Evolutionary conservation across 2,329 filamentous ascomycete genomes (phyloP).

Genomic region (Scytalidium sp.): DNA sequence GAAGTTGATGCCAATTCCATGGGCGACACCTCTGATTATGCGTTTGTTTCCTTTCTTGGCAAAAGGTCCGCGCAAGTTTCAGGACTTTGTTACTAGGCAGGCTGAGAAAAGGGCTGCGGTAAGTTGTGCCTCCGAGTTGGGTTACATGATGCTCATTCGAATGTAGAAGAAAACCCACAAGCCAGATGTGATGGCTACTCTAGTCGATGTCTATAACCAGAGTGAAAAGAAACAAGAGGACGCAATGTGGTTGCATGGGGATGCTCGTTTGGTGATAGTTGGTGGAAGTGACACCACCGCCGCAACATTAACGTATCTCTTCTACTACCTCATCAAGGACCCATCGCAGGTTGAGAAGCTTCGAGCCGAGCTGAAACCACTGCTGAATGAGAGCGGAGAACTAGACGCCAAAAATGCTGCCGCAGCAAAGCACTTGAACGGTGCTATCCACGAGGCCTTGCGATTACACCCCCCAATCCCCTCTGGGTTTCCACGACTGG

Average conservation of each 20-base stretch:
- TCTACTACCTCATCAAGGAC: constrained; percentile 29
- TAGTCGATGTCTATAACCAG: no score
- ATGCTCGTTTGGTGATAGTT: constrained; percentile 24
- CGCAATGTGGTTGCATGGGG: constrained; percentile 2
- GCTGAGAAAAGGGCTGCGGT: constrained; percentile 11
- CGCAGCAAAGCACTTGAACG: constrained; percentile 26
- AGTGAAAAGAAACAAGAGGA: no score
- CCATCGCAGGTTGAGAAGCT: constrained; percentile 9
- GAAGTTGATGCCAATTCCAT: constrained; percentile 15
- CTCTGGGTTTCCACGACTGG: constrained; percentile 30
- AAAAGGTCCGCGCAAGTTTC: constrained; percentile 7
- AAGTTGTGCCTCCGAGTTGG: no score
- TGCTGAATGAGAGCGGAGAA: constrained; percentile 1
- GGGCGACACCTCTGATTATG: constrained; percentile 16
- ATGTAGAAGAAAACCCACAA: no score
- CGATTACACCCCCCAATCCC: constrained; percentile 34
- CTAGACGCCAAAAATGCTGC: constrained; percentile 6
- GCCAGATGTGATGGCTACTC: no score
- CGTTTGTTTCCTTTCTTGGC: constrained; percentile 9
- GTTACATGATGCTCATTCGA: no score
- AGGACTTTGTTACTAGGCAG: constrained; percentile 9
- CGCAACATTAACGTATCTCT: constrained; percentile 33
- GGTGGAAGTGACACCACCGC: constrained; percentile 38
- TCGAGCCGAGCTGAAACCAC: constrained; percentile 1
- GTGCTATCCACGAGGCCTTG: constrained; percentile 35